A percentile compares a stretch with the other conserved stretches of the same genome.
Conservation (phyloP, 2,329 filamentous ascomycete genomes). For the Fusarium temperatum region DNA sequence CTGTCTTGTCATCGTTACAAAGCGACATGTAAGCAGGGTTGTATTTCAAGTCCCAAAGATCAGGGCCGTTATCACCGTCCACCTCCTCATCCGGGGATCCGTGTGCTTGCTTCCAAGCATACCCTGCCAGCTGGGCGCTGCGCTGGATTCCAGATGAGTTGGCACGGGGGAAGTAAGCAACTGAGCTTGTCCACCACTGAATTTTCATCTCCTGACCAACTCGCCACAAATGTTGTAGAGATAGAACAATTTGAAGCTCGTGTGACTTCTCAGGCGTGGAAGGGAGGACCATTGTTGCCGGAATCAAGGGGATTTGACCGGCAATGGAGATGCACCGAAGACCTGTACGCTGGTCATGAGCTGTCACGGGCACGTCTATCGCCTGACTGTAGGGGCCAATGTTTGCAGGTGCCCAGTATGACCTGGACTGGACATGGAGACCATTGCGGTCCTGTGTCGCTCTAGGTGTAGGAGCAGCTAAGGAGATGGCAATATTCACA, state of each 20-base stretch:
- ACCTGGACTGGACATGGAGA: slow-evolving; percentile 90
- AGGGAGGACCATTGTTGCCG: slow-evolving; percentile 76
- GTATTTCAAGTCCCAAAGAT: slow-evolving; percentile 75
- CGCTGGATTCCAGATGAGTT: slow-evolving; percentile 40
- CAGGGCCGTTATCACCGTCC: slow-evolving; percentile 60
- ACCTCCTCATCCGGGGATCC: slow-evolving; percentile 56
- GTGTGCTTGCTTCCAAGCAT: slow-evolving; percentile 60
- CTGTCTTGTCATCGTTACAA: slow-evolving; percentile 39
- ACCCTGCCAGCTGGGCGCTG: slow-evolving; percentile 54
- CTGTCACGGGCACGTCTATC: slow-evolving; percentile 60
- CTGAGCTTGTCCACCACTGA: slow-evolving; percentile 76
- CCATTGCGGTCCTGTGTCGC: slow-evolving; percentile 58
- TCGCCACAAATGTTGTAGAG: slow-evolving; percentile 89
- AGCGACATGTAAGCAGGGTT: slow-evolving; percentile 60
- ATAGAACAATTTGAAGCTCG: slow-evolving; percentile 70
- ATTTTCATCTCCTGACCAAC: slow-evolving; percentile 78
- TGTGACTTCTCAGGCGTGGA: slow-evolving; percentile 52
- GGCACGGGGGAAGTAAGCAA: slow-evolving; percentile 73
- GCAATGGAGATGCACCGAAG: slow-evolving; percentile 71
- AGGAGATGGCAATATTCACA: slow-evolving; percentile 68
- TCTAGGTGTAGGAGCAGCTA: slow-evolving; percentile 51
- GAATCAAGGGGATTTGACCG: slow-evolving; percentile 90
- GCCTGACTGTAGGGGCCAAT: slow-evolving; percentile 98
- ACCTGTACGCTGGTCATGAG: slow-evolving; percentile 19
- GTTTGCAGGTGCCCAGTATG: slow-evolving; percentile 98